Conservation (phyloP, 140 eudicot genomes). For the Cichorium intybus region DNA sequence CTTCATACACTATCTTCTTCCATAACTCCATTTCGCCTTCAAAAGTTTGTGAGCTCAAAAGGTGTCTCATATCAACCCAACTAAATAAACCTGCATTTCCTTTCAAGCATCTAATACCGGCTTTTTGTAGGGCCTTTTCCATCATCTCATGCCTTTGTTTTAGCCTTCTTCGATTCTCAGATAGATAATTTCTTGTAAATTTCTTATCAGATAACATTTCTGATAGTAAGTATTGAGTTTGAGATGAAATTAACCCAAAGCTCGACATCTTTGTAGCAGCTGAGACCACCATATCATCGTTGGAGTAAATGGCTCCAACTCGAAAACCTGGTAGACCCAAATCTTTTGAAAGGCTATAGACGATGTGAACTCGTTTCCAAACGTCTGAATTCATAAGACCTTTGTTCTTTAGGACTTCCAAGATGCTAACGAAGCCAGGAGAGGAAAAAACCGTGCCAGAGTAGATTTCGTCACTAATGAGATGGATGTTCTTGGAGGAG, state of each 20-base stretch:
- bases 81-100: conserved; percentile 59
- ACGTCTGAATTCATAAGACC: conserved; percentile 24
- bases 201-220: conserved; percentile 44
- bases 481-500: conserved; percentile 44
- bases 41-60: conserved; percentile 41
- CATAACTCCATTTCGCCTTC: conserved; percentile 58
- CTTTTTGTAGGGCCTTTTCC: conserved; percentile 33
- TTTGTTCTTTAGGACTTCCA: conserved; percentile 34
- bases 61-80: conserved; percentile 57
- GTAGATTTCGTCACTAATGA: conserved; percentile 56
- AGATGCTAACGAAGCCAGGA: conserved; percentile 36
- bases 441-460: conserved; percentile 42
- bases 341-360: conserved; percentile 55
- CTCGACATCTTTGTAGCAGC: conserved; percentile 71
- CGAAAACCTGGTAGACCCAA: conserved; percentile 57
- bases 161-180: conserved; percentile 39
- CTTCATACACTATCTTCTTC: conserved; percentile 55
- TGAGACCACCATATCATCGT: conserved; percentile 38
- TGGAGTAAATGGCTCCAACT: conserved; percentile 64
- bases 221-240: conserved; percentile 52
- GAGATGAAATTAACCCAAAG: conserved; percentile 60
- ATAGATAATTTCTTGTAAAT: conserved; percentile 37
- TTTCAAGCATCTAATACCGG: conserved; percentile 43
- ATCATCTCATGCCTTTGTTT: conserved; percentile 42
- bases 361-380: conserved; percentile 41